phyloP scores from a whole-genome alignment of 2,329 filamentous ascomycete genomes.

The Pseudocercospora fijiensis region DNA sequence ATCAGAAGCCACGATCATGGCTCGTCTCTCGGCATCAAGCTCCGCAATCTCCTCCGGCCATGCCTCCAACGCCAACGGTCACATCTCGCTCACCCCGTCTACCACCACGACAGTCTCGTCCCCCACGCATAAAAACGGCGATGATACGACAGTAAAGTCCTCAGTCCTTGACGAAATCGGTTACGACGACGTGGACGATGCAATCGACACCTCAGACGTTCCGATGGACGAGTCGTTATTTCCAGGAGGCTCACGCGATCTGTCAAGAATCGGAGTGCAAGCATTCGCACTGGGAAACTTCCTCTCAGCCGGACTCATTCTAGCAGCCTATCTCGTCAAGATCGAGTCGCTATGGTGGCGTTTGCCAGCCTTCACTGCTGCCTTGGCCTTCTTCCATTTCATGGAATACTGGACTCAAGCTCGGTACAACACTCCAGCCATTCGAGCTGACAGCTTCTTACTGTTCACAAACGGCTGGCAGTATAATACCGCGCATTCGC shows the following conservation, averaged over 20 bases:
- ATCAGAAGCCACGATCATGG: slow-evolving; percentile 22
- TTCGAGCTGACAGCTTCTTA: slow-evolving; percentile 74
- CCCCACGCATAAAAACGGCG: neutral
- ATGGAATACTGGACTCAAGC: slow-evolving; percentile 94
- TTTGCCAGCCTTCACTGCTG: slow-evolving; percentile 62
- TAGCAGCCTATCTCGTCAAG: slow-evolving; percentile 28
- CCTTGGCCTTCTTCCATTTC: slow-evolving; percentile 82
- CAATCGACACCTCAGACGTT: slow-evolving; percentile 14
- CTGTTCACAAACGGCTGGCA: slow-evolving; percentile 78
- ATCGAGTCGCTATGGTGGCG: slow-evolving; percentile 50
- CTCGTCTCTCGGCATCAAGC: slow-evolving; percentile 29
- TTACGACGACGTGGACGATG: slow-evolving; percentile 14
- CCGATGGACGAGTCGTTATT: slow-evolving; percentile 39
- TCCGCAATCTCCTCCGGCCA: slow-evolving; percentile 20
- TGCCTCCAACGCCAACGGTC: slow-evolving; percentile 11
- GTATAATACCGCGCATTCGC: slow-evolving; percentile 78
- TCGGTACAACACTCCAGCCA: slow-evolving; percentile 72
- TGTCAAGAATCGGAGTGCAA: slow-evolving; percentile 49
- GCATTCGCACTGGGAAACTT: slow-evolving; percentile 46
- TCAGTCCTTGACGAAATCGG: slow-evolving; percentile 4
- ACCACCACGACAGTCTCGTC: neutral
- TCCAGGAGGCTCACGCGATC: slow-evolving; percentile 46
- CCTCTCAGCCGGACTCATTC: slow-evolving; percentile 38
- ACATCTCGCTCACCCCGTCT: slow-evolving; percentile 11
- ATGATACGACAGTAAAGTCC: slow-evolving; percentile 1